Base-by-base conservation (phyloP, 257 asterid species). In the Ajuga chamaepitys region DNA sequence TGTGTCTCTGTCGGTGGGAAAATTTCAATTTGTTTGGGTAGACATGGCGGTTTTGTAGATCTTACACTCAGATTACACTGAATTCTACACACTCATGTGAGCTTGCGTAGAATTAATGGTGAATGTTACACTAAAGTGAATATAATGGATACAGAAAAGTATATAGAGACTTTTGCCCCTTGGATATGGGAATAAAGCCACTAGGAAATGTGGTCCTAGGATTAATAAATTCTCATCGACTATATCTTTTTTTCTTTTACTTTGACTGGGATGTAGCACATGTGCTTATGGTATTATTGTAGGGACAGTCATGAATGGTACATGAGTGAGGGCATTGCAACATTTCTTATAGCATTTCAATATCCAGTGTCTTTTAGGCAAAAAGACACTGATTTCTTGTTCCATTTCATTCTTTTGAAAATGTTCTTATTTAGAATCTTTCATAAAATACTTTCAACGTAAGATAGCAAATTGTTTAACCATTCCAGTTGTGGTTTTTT, bases 131-230 rank as follows among this genome's bases (percentile, higher is more conserved):
- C 53, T 21, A 16, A 11, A 13, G 48, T 3, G 13, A 48, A 48
- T 48, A 5, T 48, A n/a, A 9, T 24, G 13, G 22, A 13, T 48
- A 1, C 13, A 48, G 24, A 18, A 21, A 51, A 51, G 28, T 9
- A 51, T 50, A 10, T 34, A 21, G 16, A 26, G 7, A 21, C 21
- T 48, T 34, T 42, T 30, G 47, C 28, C 58, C 26, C 41, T 28
- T 52, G n/a, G n/a, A 16, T 51, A 10, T 21, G n/a, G 48, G 55
- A 18, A 46, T 13, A 45, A 56, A 45, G 16, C 24, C 32, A 56
- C 9, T 24, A 6, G 71, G 35, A 57, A 46, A 64, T 46, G 52
- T 53, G 71, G 77, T 26, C 67, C 68, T 37, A 13, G 13, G 68
- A 64, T 53, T 50, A 58, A 17, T 60, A 53, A 63, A 63, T 55